These are phyloP conservation scores for Fusarium subtropicale DNA, from an alignment of 2,329 filamentous ascomycete species.

Conservation along the genomic window DNA sequence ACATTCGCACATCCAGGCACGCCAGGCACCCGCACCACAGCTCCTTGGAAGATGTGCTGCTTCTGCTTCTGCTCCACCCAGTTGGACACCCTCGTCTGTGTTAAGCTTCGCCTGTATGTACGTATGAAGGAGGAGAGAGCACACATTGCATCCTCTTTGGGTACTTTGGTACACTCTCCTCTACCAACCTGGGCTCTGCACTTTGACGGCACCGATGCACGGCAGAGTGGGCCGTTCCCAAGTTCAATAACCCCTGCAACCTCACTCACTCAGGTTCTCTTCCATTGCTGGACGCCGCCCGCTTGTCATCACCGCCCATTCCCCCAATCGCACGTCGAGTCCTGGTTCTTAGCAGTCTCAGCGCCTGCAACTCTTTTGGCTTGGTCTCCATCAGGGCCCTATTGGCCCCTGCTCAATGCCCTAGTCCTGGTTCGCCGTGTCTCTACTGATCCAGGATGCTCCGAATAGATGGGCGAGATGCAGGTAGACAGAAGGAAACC, in stretches of 20 bases:
- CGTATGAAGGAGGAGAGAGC: not conserved
- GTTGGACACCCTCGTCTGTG: constrained; percentile 37
- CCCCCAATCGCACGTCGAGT: constrained; percentile 43
- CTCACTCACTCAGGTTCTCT: constrained; percentile 23
- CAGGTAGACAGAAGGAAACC: constrained; percentile 38
- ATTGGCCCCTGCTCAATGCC: constrained; percentile 41
- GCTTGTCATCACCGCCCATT: constrained; percentile 42
- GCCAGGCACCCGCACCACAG: constrained; percentile 1
- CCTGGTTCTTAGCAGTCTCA: constrained; percentile 35
- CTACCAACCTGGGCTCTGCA: constrained; percentile 21
- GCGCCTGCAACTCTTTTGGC: constrained; percentile 35
- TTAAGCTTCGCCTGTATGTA: constrained; percentile 36
- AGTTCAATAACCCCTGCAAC: constrained; percentile 34
- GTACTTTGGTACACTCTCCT: constrained; percentile 24
- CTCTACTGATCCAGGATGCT: constrained; percentile 38
- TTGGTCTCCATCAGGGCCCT: constrained; percentile 31
- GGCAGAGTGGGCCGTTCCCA: constrained; percentile 35
- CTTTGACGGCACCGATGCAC: constrained; percentile 30
- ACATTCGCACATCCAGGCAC: constrained; percentile 1
- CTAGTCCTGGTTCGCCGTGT: constrained; percentile 39
- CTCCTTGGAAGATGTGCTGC: constrained; percentile 21
- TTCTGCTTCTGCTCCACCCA: constrained; percentile 18
- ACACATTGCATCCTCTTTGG: constrained; percentile 14
- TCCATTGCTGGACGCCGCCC: constrained; percentile 37
- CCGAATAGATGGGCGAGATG: constrained; percentile 45